Evolutionary conservation across 2,329 filamentous ascomycete genomes (phyloP), one percentile per base, ranked within the genome.

Genomic region (Xylariales sp.): DNA sequence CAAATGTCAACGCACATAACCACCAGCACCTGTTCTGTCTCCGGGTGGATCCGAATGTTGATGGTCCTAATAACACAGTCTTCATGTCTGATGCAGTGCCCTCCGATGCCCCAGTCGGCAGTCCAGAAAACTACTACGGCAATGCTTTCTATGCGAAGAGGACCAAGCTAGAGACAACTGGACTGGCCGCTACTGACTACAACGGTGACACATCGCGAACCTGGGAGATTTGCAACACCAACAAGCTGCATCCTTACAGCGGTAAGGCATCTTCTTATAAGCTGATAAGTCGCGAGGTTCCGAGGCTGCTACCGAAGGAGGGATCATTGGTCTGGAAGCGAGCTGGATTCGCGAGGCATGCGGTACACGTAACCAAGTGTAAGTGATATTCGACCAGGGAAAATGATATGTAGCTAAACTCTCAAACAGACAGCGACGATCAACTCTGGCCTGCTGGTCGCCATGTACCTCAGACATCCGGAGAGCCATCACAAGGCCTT

Each of bases 1-100:
- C 88, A 0, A 83, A 63, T 54, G 88, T 95, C 57, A 95, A 95
- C 56, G 90, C 90, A 0, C 90, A 95, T 68, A 95, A 95, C 68
- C 90, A 96, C 63, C 89, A 96, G 64, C 90, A 96, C 62, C 75
- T 96, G 22, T 96, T 96, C 77, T 95, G 88, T 59, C 70, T 96
- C 31, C 86, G 90, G 31, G 71, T 95, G 31, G 86, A 96, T 59
- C 79, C 89, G 22, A 93, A 91, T 57, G 78, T 96, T 42, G 90
- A 95, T 58, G 90, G 90, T 0, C 78, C 83, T 1, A 75, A 82
- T 48, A 96, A 96, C 62, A 90, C 88, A 0, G 74, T 95, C 45
- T 91, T 88, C 70, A 80, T 90, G 65, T 82, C 84, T 10, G 90
- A 96, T 52, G 84, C 88, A 1, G 73, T 80, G 1, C 70, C 74